Evolutionary conservation across 2,329 filamentous ascomycete species (phyloP).

Genomic region (Aspergillus amoenus): DNA sequence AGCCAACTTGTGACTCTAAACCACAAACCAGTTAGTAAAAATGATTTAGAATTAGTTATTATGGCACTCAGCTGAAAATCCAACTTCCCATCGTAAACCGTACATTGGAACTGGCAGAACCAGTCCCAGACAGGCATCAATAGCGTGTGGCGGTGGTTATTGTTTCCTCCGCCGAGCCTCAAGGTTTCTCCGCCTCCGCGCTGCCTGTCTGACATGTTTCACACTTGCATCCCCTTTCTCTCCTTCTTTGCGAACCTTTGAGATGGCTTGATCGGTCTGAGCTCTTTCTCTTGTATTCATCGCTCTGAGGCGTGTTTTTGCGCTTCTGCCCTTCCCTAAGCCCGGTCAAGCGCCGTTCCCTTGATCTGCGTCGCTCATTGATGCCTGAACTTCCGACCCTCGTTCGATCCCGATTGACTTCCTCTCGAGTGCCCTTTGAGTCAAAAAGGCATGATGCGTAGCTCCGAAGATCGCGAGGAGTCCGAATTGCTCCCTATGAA

Average conservation of each 20-base stretch:
- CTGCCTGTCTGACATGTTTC: neutral
- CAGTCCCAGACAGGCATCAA: slow-evolving; percentile 3
- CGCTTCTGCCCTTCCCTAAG: neutral
- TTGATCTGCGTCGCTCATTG: neutral
- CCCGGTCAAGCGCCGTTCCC: neutral
- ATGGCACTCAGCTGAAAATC: neutral
- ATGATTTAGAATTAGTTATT: too few relatives aligned
- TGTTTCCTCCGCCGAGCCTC: neutral
- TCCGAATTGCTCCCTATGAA: slow-evolving; percentile 30
- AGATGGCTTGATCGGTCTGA: neutral
- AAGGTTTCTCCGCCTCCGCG: neutral
- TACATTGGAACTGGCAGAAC: neutral
- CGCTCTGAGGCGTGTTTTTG: neutral
- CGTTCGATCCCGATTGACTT: neutral
- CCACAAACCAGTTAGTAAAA: neutral
- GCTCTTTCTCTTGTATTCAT: neutral
- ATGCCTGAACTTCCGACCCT: neutral
- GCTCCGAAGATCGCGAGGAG: slow-evolving; percentile 22
- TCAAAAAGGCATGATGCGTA: slow-evolving; percentile 25
- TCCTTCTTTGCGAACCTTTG: neutral
- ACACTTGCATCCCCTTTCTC: neutral
- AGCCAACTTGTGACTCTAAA: neutral
- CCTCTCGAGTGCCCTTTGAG: neutral
- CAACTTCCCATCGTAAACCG: neutral
- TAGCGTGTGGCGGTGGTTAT: slow-evolving; percentile 2